Evolutionary conservation across 208 protist genomes (phyloP).

Genomic region (Willaertia magna): DNA sequence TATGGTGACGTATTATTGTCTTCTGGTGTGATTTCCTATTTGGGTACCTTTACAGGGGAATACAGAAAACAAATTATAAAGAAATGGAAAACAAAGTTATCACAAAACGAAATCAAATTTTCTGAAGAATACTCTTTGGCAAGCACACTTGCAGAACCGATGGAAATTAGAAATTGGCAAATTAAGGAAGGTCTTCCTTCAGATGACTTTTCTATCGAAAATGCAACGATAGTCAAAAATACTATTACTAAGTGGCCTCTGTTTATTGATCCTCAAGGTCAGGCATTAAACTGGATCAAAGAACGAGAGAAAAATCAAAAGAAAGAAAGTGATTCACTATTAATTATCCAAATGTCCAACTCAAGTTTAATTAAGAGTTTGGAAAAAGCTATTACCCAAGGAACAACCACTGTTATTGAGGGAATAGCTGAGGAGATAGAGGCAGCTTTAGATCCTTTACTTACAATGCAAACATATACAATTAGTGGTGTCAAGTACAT

Average conservation of each 20-base stretch:
- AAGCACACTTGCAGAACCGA: slow-evolving; percentile 64
- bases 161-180: slow-evolving; percentile 78
- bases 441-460: slow-evolving; percentile 88
- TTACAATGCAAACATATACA: slow-evolving; percentile 78
- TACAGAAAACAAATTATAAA: slow-evolving; percentile 60
- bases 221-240: slow-evolving; percentile 69
- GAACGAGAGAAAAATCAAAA: slow-evolving; percentile 79
- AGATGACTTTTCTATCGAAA: slow-evolving; percentile 76
- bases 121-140: slow-evolving; percentile 63
- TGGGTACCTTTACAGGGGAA: slow-evolving; percentile 80
- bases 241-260: slow-evolving; percentile 75
- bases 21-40: slow-evolving; percentile 80
- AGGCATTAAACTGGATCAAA: slow-evolving; percentile 92
- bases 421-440: slow-evolving; percentile 88
- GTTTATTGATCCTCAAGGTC: slow-evolving; percentile 78
- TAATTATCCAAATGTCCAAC: slow-evolving; percentile 76
- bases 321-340: slow-evolving; percentile 22
- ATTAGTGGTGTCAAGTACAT: slow-evolving; percentile 69
- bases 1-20: slow-evolving; percentile 84
- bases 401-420: slow-evolving; percentile 83
- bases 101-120: slow-evolving; percentile 49
- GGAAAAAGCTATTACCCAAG: slow-evolving; percentile 77
- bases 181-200: slow-evolving; percentile 70
- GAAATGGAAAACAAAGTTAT: slow-evolving; percentile 57
- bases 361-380: slow-evolving; percentile 61